Evolutionary conservation across 805 yeast species (phyloP).

Genomic region (Brettanomyces anomalus): DNA sequence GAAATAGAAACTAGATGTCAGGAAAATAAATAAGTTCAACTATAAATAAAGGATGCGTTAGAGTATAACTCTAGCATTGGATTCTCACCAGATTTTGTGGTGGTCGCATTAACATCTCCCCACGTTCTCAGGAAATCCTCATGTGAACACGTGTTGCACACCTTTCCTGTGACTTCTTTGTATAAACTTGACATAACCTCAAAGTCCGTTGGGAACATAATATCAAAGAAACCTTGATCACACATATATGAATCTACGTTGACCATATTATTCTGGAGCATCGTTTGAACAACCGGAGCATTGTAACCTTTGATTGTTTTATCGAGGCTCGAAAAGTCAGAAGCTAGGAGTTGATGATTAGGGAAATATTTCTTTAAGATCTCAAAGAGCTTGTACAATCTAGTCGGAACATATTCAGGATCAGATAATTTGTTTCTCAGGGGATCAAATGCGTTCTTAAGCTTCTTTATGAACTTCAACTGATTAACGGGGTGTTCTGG

Average conservation of each 20-base stretch:
- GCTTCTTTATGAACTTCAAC: slow-evolving; percentile 30
- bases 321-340: slow-evolving; percentile 58
- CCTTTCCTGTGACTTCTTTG: slow-evolving; percentile 51
- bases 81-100: slow-evolving; percentile 70
- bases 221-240: slow-evolving; percentile 80
- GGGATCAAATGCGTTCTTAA: slow-evolving; percentile 50
- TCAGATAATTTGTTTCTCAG: slow-evolving; percentile 57
- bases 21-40: slow-evolving; percentile 23
- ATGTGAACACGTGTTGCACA: slow-evolving; percentile 47
- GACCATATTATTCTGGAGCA: slow-evolving; percentile 56
- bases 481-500: slow-evolving; percentile 53
- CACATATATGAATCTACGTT: slow-evolving; percentile 69
- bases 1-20: slow-evolving; percentile 20
- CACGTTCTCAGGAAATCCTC: slow-evolving; percentile 55
- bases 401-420: slow-evolving; percentile 78
- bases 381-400: slow-evolving; percentile 55
- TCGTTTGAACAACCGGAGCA: slow-evolving; percentile 76
- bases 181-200: slow-evolving; percentile 52
- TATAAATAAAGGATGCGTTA: slow-evolving; percentile 61
- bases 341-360: slow-evolving; percentile 59
- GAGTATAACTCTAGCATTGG: slow-evolving; percentile 74
- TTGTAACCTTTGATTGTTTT: slow-evolving; percentile 47
- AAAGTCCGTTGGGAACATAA: slow-evolving; percentile 81
- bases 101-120: slow-evolving; percentile 62
- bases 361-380: slow-evolving; percentile 61